phyloP scores from a whole-genome alignment of 2,329 filamentous ascomycete species.

The Beauveria sp. region DNA sequence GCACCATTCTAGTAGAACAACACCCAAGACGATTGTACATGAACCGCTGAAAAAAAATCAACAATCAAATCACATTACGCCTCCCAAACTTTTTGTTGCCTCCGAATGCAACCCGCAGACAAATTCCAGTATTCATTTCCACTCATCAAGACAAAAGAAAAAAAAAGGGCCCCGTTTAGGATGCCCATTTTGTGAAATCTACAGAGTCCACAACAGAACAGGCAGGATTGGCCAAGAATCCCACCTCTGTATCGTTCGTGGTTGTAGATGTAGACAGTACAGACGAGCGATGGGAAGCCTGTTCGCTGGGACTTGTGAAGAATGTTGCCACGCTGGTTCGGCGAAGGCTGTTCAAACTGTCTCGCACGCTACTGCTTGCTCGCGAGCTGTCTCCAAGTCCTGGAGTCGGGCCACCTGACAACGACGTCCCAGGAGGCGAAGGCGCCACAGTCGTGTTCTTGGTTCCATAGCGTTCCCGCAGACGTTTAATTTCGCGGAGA shows the following conservation, averaged over 20 bases:
- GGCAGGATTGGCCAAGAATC: constrained; percentile 7
- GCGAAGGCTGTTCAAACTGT: constrained; percentile 53
- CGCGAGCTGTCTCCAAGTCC: constrained; percentile 26
- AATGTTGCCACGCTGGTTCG: constrained; percentile 60
- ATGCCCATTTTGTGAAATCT: constrained; percentile 45
- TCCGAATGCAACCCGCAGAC: background rate
- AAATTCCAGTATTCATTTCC: background rate
- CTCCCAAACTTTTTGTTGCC: constrained; percentile 7
- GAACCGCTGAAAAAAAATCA: background rate
- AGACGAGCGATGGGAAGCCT: constrained; percentile 51
- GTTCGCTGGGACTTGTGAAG: constrained; percentile 49
- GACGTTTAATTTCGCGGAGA: constrained; percentile 72
- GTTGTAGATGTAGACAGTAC: constrained; percentile 44
- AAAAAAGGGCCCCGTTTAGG: constrained; percentile 8
- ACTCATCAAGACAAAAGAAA: constrained; percentile 1
- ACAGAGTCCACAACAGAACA: constrained; percentile 38
- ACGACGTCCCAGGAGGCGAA: constrained; percentile 21
- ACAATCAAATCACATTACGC: constrained; percentile 7
- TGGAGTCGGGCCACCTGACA: constrained; percentile 13
- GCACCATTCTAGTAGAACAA: constrained; percentile 2
- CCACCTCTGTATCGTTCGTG: constrained; percentile 47
- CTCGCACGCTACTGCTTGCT: constrained; percentile 44
- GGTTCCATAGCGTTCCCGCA: constrained; percentile 61
- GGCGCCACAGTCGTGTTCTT: constrained; percentile 24
- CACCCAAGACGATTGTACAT: constrained; percentile 4